Evolutionary conservation across 129 eudicot species (phyloP).

Genomic region (Artemisia tridentata): DNA sequence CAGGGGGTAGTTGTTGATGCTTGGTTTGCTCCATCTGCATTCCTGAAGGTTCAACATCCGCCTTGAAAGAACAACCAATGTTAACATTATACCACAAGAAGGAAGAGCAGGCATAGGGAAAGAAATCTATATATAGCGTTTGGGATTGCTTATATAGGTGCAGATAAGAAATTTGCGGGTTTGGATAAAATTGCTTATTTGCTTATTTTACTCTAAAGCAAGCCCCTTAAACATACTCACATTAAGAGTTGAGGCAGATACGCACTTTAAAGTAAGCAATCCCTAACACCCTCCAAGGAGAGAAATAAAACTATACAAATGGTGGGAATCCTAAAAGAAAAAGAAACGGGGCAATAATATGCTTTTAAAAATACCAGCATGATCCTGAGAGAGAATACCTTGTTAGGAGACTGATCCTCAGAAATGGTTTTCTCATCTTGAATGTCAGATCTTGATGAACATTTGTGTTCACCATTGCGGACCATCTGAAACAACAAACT

Average conservation of each 20-base stretch:
- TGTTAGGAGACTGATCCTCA: constrained; percentile 54
- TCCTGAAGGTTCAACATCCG: constrained; percentile 40
- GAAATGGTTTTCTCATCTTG: constrained; percentile 63
- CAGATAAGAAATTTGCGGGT: too few relatives aligned
- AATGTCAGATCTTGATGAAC: constrained; percentile 45
- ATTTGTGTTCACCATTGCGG: constrained; percentile 80
- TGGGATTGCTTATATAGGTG: too few relatives aligned
- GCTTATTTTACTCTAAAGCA: not conserved
- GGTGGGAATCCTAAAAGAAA: too few relatives aligned
- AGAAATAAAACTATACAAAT: too few relatives aligned
- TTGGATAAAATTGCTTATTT: too few relatives aligned
- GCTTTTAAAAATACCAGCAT: not conserved
- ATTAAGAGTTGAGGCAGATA: too few relatives aligned
- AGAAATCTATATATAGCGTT: too few relatives aligned
- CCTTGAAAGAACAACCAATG: constrained; percentile 43
- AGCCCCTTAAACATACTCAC: too few relatives aligned
- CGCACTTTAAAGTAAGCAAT: too few relatives aligned
- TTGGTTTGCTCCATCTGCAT: constrained; percentile 34
- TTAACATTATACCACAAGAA: constrained; percentile 9
- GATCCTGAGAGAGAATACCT: constrained; percentile 27
- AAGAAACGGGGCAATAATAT: too few relatives aligned
- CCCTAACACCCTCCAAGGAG: too few relatives aligned
- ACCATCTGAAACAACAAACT: constrained; percentile 65
- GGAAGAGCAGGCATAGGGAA: constrained; percentile 3
- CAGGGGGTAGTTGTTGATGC: constrained; percentile 46